Evolutionary conservation across 148 eudicot species (phyloP).

Genomic region (Chenopodium formosanum): DNA sequence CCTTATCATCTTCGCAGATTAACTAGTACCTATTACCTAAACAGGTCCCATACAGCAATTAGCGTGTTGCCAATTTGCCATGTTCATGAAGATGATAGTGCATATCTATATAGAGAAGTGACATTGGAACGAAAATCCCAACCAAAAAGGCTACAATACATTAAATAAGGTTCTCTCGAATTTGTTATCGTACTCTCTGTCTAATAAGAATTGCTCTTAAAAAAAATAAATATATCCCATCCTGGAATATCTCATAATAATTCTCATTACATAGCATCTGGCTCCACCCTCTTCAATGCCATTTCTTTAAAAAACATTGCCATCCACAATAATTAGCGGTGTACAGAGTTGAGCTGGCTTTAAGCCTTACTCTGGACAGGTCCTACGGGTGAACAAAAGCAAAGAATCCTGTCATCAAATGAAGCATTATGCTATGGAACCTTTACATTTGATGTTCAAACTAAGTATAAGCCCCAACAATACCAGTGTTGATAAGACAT

Average conservation of each 20-base stretch:
- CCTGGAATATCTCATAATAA: not conserved
- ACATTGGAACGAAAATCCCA: not conserved
- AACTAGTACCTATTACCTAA: not conserved
- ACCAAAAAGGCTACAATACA: not conserved
- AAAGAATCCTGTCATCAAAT: not conserved
- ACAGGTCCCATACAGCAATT: not conserved
- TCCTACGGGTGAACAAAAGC: not conserved
- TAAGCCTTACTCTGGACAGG: not conserved
- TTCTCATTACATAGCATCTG: not conserved
- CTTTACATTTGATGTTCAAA: not conserved
- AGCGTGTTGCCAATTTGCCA: too few relatives aligned
- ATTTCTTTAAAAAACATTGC: not conserved
- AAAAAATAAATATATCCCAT: not conserved
- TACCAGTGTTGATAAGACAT: not conserved
- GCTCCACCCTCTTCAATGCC: not conserved
- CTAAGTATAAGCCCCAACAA: not conserved
- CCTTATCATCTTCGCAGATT: not conserved
- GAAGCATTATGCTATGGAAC: not conserved
- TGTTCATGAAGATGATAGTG: not conserved
- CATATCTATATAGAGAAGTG: not conserved
- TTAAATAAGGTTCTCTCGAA: not conserved
- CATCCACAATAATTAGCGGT: not conserved
- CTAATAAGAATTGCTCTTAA: too few relatives aligned
- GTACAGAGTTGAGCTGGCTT: not conserved
- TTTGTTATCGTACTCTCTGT: not conserved